Evolutionary conservation across 768 basidiomycete species (phyloP).

Genomic region (Russula virescens): DNA sequence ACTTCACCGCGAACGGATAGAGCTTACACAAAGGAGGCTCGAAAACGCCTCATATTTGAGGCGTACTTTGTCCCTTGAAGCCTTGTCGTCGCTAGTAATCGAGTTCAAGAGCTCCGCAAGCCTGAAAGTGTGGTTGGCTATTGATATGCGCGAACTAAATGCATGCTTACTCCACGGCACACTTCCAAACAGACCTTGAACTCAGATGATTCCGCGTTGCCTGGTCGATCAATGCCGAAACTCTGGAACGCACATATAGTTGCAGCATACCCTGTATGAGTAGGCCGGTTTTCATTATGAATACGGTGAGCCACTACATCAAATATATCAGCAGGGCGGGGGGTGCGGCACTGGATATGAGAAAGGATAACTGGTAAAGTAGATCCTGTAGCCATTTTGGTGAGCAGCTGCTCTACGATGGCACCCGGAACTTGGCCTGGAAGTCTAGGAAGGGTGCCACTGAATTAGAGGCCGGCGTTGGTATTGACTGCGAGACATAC

Average conservation of each 20-base stretch:
- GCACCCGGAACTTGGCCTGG: background rate
- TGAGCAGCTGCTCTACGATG: background rate
- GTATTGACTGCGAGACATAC: background rate
- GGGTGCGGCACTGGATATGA: background rate
- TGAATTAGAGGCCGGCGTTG: background rate
- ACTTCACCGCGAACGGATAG: background rate
- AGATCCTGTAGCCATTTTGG: slow-evolving; percentile 2
- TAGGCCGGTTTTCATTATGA: slow-evolving; percentile 8
- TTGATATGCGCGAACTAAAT: background rate
- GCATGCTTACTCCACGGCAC: slow-evolving; percentile 10
- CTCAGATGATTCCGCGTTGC: slow-evolving; percentile 10
- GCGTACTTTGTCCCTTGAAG: background rate
- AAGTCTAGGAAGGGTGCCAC: background rate
- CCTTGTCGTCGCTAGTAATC: background rate
- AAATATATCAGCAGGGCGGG: background rate
- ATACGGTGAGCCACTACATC: background rate
- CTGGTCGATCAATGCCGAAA: background rate
- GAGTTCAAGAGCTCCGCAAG: slow-evolving; percentile 8
- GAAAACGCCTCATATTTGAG: slow-evolving; percentile 10
- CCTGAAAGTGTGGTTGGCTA: background rate
- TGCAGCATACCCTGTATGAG: slow-evolving; percentile 15
- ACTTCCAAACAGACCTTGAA: slow-evolving; percentile 12
- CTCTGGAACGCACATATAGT: background rate
- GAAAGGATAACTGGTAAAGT: background rate
- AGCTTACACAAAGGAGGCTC: slow-evolving; percentile 7